Evolutionary conservation across 139 green algal genomes (phyloP).

Genomic region (Yamagishiella unicocca): DNA sequence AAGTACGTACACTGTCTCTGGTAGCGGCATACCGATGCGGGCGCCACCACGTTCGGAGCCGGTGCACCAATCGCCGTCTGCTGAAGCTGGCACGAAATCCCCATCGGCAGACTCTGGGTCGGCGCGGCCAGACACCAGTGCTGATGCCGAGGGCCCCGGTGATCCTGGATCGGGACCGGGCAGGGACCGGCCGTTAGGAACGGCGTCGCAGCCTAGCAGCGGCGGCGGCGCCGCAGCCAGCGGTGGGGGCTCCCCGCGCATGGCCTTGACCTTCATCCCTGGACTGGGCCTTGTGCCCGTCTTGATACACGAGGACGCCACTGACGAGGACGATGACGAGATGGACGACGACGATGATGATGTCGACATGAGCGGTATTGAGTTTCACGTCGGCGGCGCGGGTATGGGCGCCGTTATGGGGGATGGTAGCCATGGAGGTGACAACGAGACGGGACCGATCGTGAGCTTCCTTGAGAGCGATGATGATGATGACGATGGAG

Average conservation of each 20-base stretch:
- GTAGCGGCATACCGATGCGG: conserved; percentile 28
- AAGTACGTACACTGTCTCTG: conserved; percentile 13
- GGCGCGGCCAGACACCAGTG: background rate
- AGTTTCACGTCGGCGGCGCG: background rate
- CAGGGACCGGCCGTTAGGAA: background rate
- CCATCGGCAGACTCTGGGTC: background rate
- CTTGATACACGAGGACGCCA: background rate
- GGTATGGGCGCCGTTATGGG: too few relatives aligned
- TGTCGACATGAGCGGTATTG: background rate
- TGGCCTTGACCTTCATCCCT: conserved; percentile 38
- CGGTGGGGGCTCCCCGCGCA: background rate
- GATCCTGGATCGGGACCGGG: background rate
- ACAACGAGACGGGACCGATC: too few relatives aligned
- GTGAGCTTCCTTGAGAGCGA: too few relatives aligned
- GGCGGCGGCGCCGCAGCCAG: background rate
- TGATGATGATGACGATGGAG: background rate
- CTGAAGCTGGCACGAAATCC: background rate
- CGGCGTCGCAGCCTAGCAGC: background rate
- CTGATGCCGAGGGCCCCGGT: background rate
- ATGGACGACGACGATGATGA: background rate
- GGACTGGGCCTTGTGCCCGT: conserved; percentile 30
- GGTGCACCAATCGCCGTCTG: background rate
- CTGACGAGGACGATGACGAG: background rate
- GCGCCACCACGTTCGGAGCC: background rate
- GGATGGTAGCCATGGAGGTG: too few relatives aligned